A percentile compares a stretch with the other conserved stretches of the same genome.
Conservation (phyloP, 2,329 filamentous ascomycete species). For the Neonectria faginata region DNA sequence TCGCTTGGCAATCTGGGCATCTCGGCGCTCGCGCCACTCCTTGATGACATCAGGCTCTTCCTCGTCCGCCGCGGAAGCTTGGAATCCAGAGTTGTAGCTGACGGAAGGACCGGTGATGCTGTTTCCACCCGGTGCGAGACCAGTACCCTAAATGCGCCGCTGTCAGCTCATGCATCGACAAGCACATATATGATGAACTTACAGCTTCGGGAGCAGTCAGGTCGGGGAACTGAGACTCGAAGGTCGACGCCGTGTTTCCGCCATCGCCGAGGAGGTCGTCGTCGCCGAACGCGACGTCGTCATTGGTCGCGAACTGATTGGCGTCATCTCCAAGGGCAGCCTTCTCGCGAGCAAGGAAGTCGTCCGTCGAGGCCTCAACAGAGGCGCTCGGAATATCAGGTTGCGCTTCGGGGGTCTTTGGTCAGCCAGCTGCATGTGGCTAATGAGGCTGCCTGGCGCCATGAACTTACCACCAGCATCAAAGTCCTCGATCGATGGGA, state of each 20-base stretch:
- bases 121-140: constrained; percentile 45
- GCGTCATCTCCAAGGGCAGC: constrained; percentile 93
- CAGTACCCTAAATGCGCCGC: constrained; percentile 44
- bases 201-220: constrained; percentile 62
- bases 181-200: constrained; percentile 32
- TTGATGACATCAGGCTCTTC: constrained; percentile 89
- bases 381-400: constrained; percentile 71
- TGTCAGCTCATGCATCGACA: constrained; percentile 22
- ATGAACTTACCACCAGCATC: constrained; percentile 69
- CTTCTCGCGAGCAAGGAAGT: constrained; percentile 93
- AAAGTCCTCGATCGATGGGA: constrained; percentile 84
- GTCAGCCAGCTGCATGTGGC: constrained; percentile 34
- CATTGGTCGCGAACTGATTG: constrained; percentile 83
- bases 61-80: constrained; percentile 72
- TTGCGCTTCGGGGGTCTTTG: constrained; percentile 65
- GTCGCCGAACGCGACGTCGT: constrained; percentile 75
- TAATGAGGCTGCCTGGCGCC: constrained; percentile 26
- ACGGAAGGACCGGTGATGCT: constrained; percentile 79
- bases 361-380: constrained; percentile 73
- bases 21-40: constrained; percentile 92
- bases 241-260: constrained; percentile 65
- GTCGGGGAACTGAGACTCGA: constrained; percentile 92
- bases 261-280: constrained; percentile 80
- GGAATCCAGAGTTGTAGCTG: constrained; percentile 71
- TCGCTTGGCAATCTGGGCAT: constrained; percentile 84